Evolutionary conservation across 192 early-diverging fungal species (phyloP).

Genomic region (Coemansia sp.): DNA sequence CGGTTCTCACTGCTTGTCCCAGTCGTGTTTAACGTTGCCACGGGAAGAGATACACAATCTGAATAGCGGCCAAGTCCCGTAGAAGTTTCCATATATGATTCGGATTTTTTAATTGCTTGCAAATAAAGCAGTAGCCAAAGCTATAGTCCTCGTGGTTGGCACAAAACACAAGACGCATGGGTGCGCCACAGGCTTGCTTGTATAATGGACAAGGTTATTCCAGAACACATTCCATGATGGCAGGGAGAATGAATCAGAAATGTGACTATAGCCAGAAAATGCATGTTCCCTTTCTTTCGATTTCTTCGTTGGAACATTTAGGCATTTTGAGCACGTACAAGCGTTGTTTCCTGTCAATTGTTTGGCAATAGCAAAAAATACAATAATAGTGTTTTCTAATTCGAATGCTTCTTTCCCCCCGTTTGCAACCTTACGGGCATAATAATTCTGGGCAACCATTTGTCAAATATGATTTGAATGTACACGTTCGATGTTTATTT

Average conservation of each 20-base stretch:
- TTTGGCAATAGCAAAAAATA: no score
- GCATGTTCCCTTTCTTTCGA: background rate
- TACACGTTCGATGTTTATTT: background rate
- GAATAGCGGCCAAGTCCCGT: background rate
- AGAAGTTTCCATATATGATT: slow-evolving; percentile 1
- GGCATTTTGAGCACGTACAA: background rate
- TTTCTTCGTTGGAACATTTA: slow-evolving; percentile 2
- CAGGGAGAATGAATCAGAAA: background rate
- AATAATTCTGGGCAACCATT: background rate
- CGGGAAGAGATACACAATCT: background rate
- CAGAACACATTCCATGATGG: slow-evolving; percentile 5
- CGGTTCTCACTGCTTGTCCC: no score
- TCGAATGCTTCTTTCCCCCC: background rate
- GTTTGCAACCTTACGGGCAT: background rate
- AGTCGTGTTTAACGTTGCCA: background rate
- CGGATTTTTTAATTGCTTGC: background rate
- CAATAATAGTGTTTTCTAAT: background rate
- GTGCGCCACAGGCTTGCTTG: slow-evolving; percentile 2
- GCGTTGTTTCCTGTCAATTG: background rate
- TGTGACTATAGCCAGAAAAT: background rate
- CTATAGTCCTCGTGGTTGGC: background rate
- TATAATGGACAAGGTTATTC: slow-evolving; percentile 6
- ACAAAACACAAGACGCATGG: background rate
- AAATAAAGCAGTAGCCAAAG: background rate
- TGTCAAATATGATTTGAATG: slow-evolving; percentile 3